Percentiles rank a stretch among this genome's conserved stretches.
Evolutionary conservation across 352 stramenopile genomes (phyloP).

Genomic region (Peronosclerospora sorghi): DNA sequence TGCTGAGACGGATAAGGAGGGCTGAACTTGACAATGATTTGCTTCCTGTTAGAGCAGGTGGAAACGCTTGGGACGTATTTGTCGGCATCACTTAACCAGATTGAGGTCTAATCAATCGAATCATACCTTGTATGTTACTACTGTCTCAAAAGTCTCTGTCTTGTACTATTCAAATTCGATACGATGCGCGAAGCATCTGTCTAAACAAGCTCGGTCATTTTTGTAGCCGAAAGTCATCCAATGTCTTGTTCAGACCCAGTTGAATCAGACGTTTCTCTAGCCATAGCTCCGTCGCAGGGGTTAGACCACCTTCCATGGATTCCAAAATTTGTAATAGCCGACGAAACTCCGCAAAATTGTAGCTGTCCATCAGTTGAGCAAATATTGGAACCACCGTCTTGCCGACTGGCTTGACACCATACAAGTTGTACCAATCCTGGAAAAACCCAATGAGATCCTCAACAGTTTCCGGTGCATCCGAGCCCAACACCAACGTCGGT

Average conservation of each 20-base stretch:
- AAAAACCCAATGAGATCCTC: slow-evolving; percentile 63
- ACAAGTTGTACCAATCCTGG: slow-evolving; percentile 82
- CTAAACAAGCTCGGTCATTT: slow-evolving; percentile 5
- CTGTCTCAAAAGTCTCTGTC: slow-evolving; percentile 1
- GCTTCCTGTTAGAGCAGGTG: slow-evolving; percentile 20
- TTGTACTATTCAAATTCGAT: slow-evolving; percentile 7
- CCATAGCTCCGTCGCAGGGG: slow-evolving; percentile 55
- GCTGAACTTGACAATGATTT: slow-evolving; percentile 1
- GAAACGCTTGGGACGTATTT: slow-evolving; percentile 52
- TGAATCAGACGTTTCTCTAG: slow-evolving; percentile 53
- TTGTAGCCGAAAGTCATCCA: slow-evolving; percentile 49
- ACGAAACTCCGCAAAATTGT: slow-evolving; percentile 47
- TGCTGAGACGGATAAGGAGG: background rate
- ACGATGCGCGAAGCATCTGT: slow-evolving; percentile 2
- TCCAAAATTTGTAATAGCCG: slow-evolving; percentile 70
- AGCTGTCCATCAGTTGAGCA: slow-evolving; percentile 35
- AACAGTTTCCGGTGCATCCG: slow-evolving; percentile 30
- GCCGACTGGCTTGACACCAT: slow-evolving; percentile 43
- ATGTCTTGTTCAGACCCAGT: slow-evolving; percentile 31
- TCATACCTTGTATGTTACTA: slow-evolving; percentile 1
- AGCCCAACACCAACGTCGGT: slow-evolving; percentile 20
- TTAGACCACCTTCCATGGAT: slow-evolving; percentile 56
- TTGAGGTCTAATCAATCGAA: slow-evolving; percentile 35
- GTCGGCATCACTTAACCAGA: slow-evolving; percentile 53
- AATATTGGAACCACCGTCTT: slow-evolving; percentile 74